Evolutionary conservation across 257 asterid genomes (phyloP).

Genomic region (Nicotiana tomentosiformis): DNA sequence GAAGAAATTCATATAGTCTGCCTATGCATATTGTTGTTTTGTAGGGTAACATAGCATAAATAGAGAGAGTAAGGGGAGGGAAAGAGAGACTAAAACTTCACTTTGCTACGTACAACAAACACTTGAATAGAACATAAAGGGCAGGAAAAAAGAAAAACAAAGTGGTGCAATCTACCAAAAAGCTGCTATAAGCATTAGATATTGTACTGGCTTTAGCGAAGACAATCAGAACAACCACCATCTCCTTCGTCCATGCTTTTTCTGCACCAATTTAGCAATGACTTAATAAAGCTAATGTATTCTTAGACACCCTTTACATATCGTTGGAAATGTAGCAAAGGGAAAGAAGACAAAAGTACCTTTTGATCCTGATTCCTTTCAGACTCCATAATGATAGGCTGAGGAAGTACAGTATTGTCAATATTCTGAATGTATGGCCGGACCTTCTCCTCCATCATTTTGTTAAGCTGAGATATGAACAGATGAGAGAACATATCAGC

Average conservation of each 20-base stretch:
- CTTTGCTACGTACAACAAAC: neutral
- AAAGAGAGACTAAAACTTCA: neutral
- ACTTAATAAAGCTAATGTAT: neutral
- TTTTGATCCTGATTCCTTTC: constrained; percentile 40
- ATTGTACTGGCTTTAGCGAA: neutral
- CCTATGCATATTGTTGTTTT: neutral
- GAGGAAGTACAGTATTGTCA: constrained; percentile 50
- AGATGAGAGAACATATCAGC: constrained; percentile 8
- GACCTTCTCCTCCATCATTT: constrained; percentile 80
- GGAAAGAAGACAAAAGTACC: constrained; percentile 27
- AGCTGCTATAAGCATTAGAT: neutral
- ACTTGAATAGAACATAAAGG: neutral
- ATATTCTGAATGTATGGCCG: constrained; percentile 66
- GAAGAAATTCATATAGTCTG: neutral
- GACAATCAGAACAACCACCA: constrained; percentile 53
- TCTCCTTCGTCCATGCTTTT: constrained; percentile 32
- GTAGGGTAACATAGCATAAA: neutral
- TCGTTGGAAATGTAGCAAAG: neutral
- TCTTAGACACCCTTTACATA: neutral
- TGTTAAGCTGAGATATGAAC: constrained; percentile 54
- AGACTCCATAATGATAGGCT: constrained; percentile 52
- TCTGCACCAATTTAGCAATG: constrained; percentile 28
- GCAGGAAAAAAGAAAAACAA: neutral
- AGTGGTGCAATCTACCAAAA: neutral
- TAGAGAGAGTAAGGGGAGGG: neutral